phyloP scores from a whole-genome alignment of 2,329 filamentous ascomycete species.

The Chaetomiaceae sp. region DNA sequence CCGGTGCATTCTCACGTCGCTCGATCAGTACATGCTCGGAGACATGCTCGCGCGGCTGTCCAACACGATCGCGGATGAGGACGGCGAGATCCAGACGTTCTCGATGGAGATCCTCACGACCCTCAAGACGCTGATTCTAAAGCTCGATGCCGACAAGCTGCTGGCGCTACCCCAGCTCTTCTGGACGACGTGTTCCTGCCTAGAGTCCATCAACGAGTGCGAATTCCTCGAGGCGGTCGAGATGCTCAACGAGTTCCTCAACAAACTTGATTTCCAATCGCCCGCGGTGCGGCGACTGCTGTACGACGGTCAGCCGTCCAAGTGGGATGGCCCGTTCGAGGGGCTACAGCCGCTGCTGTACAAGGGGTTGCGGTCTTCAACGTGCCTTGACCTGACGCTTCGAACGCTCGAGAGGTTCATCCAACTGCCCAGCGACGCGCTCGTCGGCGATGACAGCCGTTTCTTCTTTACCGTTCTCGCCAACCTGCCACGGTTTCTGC shows the following conservation, averaged over 20 bases:
- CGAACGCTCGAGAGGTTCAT: constrained; percentile 72
- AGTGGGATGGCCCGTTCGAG: constrained; percentile 85
- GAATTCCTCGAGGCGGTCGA: constrained; percentile 88
- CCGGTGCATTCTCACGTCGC: constrained; percentile 80
- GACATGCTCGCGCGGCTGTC: constrained; percentile 94
- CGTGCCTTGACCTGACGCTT: constrained; percentile 73
- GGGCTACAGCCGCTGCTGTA: constrained; percentile 81
- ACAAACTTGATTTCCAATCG: constrained; percentile 74
- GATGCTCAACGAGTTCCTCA: constrained; percentile 82
- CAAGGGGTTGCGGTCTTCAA: constrained; percentile 83
- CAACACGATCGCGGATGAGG: constrained; percentile 94
- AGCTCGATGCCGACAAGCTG: constrained; percentile 71
- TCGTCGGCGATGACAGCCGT: constrained; percentile 77
- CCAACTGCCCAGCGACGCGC: constrained; percentile 66
- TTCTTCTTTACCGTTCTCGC: constrained; percentile 82
- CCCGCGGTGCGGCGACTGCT: constrained; percentile 63
- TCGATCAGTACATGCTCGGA: constrained; percentile 90
- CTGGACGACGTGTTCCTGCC: constrained; percentile 93
- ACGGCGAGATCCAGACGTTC: constrained; percentile 90
- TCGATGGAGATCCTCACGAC: constrained; percentile 98
- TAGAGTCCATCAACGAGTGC: constrained; percentile 93
- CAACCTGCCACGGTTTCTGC: constrained; percentile 82
- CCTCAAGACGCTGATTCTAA: constrained; percentile 81
- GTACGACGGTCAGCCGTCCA: constrained; percentile 69
- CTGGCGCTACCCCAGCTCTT: constrained; percentile 91